Conservation (phyloP, 768 basidiomycete species). For the Leccinum subgranulosum region DNA sequence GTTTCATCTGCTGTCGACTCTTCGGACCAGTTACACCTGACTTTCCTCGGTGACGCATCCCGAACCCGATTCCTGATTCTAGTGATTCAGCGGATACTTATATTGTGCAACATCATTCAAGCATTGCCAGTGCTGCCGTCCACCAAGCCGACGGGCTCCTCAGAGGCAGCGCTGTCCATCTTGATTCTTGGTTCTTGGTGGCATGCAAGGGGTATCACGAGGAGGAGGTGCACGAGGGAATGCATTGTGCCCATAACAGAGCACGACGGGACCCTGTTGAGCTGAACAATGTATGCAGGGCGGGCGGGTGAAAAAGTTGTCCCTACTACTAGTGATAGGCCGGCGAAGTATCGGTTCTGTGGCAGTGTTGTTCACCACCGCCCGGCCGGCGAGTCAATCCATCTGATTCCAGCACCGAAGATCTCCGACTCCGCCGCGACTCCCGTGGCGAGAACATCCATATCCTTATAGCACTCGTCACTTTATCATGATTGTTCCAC, state of each 20-base stretch:
- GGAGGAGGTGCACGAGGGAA: constrained; percentile 55
- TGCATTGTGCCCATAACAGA: constrained; percentile 49
- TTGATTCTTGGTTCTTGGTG: constrained; percentile 44
- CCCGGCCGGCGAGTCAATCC: no score
- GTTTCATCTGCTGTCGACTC: constrained; percentile 53
- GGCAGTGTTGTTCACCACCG: no score
- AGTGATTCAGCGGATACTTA: constrained; percentile 41
- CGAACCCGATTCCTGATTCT: constrained; percentile 53
- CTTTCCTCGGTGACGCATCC: constrained; percentile 57
- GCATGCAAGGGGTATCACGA: constrained; percentile 56
- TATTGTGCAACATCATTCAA: constrained; percentile 55
- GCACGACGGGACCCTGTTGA: constrained; percentile 38
- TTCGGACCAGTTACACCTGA: constrained; percentile 55
- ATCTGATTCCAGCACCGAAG: no score
- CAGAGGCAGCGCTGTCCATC: constrained; percentile 57
- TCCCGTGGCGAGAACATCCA: no score
- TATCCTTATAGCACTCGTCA: no score
- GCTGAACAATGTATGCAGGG: constrained; percentile 57
- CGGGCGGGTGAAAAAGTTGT: constrained; percentile 60
- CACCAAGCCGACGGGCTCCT: constrained; percentile 33
- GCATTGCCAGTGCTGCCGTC: constrained; percentile 45
- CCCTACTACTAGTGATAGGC: constrained; percentile 31
- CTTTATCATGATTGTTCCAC: no score
- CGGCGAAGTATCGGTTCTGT: no score
- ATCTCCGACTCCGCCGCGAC: no score